Evolutionary conservation across 441 rosid genomes (phyloP).

Genomic region (Geranium incanum): DNA sequence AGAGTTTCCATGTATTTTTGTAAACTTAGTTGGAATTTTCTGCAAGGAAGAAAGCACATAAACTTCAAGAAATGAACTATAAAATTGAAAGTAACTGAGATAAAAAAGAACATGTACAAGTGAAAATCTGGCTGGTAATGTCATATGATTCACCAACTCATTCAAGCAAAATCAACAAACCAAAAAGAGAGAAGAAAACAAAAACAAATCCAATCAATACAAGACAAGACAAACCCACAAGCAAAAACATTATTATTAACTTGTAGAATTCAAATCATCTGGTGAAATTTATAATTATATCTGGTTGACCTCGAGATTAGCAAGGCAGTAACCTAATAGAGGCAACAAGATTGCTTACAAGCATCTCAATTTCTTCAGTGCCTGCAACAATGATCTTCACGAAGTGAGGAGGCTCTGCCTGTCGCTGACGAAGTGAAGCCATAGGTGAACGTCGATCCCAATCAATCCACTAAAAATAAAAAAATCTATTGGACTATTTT

Average conservation of each 20-base stretch:
- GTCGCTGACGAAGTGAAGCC: background rate
- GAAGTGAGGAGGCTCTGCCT: conserved; percentile 16
- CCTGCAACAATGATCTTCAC: conserved; percentile 21
- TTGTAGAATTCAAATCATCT: background rate
- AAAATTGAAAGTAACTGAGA: background rate
- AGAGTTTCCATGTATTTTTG: conserved; percentile 13
- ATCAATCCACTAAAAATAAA: too few relatives aligned
- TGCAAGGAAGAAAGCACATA: background rate
- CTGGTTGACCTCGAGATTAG: background rate
- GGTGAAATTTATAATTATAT: too few relatives aligned
- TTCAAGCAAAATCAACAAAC: too few relatives aligned
- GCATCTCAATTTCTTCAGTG: conserved; percentile 11
- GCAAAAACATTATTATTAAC: background rate
- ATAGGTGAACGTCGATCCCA: background rate
- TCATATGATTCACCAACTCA: background rate
- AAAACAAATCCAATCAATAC: too few relatives aligned
- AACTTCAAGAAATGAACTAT: background rate
- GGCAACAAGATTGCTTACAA: conserved; percentile 17
- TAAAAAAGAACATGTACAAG: too few relatives aligned
- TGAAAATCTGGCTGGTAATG: background rate
- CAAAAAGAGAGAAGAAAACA: too few relatives aligned
- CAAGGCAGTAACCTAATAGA: background rate
- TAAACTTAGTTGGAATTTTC: conserved; percentile 23
- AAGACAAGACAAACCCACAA: too few relatives aligned
- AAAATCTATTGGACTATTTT: too few relatives aligned